These are phyloP conservation scores for Leccinum subtestaceum DNA, from an alignment of 768 basidiomycete species.

Conservation along the genomic window DNA sequence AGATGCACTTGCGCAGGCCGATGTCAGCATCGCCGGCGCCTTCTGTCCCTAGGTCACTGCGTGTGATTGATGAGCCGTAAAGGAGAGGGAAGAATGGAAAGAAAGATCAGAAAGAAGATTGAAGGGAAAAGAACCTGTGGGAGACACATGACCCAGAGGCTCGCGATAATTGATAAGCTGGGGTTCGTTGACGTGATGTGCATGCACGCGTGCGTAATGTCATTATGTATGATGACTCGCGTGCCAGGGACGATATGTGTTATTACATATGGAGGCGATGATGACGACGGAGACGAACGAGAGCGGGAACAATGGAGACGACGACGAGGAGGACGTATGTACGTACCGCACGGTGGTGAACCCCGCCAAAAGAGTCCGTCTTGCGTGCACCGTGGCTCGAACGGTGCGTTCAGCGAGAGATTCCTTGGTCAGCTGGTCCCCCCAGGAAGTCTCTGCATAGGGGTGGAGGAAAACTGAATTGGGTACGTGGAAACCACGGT, in stretches of 20 bases:
- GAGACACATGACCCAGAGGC: not conserved
- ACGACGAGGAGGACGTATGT: not conserved
- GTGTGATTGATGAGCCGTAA: not conserved
- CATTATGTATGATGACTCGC: not conserved
- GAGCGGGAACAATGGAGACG: not conserved
- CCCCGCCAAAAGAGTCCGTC: conserved; percentile 54
- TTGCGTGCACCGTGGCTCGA: conserved; percentile 59
- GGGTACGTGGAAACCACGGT: not conserved
- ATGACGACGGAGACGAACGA: not conserved
- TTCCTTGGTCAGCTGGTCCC: conserved; percentile 59
- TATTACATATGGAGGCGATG: not conserved
- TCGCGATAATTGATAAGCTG: conserved; percentile 2
- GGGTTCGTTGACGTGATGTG: not conserved
- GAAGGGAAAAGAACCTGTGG: not conserved
- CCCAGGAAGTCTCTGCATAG: conserved; percentile 59
- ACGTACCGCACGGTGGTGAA: conserved; percentile 60
- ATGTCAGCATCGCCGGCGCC: conserved; percentile 63
- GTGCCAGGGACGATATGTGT: not conserved
- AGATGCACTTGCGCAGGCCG: conserved; percentile 53
- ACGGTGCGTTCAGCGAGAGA: conserved; percentile 56
- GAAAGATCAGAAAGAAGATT: not conserved
- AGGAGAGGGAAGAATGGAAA: not conserved
- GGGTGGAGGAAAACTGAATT: conserved; percentile 54
- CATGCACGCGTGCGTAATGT: not conserved
- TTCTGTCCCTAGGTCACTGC: conserved; percentile 66